phyloP scores from a whole-genome alignment of 192 early-diverging fungal genomes.

The Umbelopsis ramanniana region DNA sequence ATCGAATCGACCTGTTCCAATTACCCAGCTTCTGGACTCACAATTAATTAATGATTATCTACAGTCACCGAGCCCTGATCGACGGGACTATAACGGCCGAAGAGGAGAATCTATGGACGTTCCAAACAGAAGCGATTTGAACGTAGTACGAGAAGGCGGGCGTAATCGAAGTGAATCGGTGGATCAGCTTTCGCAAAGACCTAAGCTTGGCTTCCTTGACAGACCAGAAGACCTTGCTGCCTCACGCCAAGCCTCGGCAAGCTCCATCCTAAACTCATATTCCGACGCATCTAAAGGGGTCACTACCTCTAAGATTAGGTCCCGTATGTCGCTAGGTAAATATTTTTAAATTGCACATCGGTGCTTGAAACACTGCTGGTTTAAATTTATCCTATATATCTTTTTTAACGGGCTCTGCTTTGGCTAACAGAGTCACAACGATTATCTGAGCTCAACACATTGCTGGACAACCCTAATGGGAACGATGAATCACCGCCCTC shows the following conservation, averaged over 20 bases:
- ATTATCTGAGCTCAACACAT: not conserved
- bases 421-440: not conserved
- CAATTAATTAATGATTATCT: conserved; percentile 13
- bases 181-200: conserved; percentile 14
- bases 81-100: conserved; percentile 2
- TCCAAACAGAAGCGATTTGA: conserved; percentile 9
- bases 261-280: conserved; percentile 37
- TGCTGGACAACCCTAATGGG: not conserved
- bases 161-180: conserved; percentile 18
- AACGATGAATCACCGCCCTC: not conserved
- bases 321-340: conserved; percentile 14
- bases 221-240: not conserved
- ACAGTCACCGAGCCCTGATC: conserved; percentile 8
- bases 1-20: not conserved
- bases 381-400: not conserved
- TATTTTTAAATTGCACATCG: not conserved
- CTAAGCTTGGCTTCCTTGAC: conserved; percentile 3
- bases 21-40: conserved; percentile 3
- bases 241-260: conserved; percentile 28
- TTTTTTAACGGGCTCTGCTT: not conserved
- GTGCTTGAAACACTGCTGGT: not conserved
- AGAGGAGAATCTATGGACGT: conserved; percentile 17
- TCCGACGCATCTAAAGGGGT: conserved; percentile 2
- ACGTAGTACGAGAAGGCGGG: not conserved
- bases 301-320: not conserved